Conservation (phyloP, 345 rosid species). For the Dovyalis caffra region DNA sequence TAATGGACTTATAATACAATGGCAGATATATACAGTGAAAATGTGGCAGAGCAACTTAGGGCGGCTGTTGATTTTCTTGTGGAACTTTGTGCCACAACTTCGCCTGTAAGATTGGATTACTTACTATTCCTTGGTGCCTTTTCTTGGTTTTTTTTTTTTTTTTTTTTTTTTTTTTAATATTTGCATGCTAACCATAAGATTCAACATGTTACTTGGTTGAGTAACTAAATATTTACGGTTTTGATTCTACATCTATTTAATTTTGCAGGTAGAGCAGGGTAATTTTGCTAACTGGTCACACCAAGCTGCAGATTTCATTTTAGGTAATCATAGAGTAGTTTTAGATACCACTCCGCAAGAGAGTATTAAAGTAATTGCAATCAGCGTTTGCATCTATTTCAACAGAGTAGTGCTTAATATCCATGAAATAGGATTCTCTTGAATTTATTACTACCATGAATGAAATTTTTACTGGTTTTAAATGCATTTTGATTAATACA, state of each 20-base stretch:
- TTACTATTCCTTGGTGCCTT: slow-evolving; percentile 5
- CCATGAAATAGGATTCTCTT: background rate
- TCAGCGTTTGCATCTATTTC: background rate
- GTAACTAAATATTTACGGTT: background rate
- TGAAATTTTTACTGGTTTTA: too few species aligned
- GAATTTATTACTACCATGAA: too few species aligned
- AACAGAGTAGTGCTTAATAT: background rate
- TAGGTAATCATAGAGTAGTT: slow-evolving; percentile 42
- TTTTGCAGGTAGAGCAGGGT: slow-evolving; percentile 49
- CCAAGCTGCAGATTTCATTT: slow-evolving; percentile 87
- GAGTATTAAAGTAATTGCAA: background rate
- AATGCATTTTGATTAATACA: background rate
- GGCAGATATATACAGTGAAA: slow-evolving; percentile 53
- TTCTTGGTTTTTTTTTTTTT: background rate
- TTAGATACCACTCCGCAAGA: background rate
- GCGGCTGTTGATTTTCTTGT: slow-evolving; percentile 78
- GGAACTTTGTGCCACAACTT: slow-evolving; percentile 56
- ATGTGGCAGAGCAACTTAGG: slow-evolving; percentile 64
- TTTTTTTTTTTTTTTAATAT: background rate
- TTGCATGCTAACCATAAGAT: background rate
- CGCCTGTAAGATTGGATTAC: slow-evolving; percentile 39
- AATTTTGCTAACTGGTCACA: slow-evolving; percentile 82
- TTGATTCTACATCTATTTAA: background rate
- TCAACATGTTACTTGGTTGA: background rate
- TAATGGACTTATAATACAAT: slow-evolving; percentile 2